A percentile compares a stretch with the other conserved stretches of the same genome.
Evolutionary conservation across 148 eudicot species (phyloP).

Genomic region (Rhododendron kiyosumense): DNA sequence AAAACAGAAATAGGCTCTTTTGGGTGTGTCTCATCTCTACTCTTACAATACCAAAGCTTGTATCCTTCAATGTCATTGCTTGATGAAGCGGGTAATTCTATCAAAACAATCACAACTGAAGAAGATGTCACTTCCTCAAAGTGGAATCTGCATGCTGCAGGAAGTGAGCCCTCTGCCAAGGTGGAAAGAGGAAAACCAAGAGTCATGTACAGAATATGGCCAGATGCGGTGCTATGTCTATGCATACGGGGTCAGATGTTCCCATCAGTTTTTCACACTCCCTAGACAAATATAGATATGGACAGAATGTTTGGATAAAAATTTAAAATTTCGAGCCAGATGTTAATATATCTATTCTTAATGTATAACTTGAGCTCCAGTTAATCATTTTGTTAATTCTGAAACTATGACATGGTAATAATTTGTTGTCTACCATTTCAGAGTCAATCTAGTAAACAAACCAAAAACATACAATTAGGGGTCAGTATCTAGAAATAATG

Average conservation of each 20-base stretch:
- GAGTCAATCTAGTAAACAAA: neutral
- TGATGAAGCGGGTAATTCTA: constrained; percentile 46
- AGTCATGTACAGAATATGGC: neutral
- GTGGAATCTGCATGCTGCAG: constrained; percentile 80
- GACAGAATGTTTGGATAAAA: neutral
- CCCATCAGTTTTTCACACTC: neutral
- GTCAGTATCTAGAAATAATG: neutral
- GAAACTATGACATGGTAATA: neutral
- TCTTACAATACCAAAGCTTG: constrained; percentile 81
- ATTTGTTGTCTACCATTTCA: neutral
- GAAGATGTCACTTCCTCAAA: constrained; percentile 79
- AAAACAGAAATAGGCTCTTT: constrained; percentile 56
- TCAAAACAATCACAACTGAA: constrained; percentile 61
- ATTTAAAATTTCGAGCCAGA: neutral
- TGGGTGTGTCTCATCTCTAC: constrained; percentile 41
- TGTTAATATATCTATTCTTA: neutral
- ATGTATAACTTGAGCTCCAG: neutral
- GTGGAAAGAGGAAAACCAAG: constrained; percentile 13
- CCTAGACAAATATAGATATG: neutral
- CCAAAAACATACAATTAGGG: neutral
- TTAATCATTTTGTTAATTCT: neutral
- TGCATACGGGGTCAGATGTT: neutral
- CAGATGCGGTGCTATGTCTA: neutral
- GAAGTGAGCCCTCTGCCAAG: constrained; percentile 78
- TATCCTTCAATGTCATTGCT: constrained; percentile 55